These are phyloP conservation scores for Triticum aestivum DNA, from an alignment of 176 grass and related monocot genomes.

Conservation along the genomic window IWGSC_CS_RefSeq_v2.1 NC_057799.1:30596112-30596611, in stretches of 20 bases:
- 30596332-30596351: conserved; percentile 94
- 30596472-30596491: conserved; percentile 87
- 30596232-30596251: conserved; percentile 99
- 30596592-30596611: conserved; percentile 89
- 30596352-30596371: conserved; percentile 73
- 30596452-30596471: conserved; percentile 97
- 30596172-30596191: conserved; percentile 93
- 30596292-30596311: conserved; percentile 61
- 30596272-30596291: conserved; percentile 98
- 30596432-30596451: conserved; percentile 92
- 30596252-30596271: conserved; percentile 90
- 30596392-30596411: conserved; percentile 91
- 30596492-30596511: conserved; percentile 98
- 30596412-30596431: conserved; percentile 87
- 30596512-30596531: conserved; percentile 99
- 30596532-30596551: conserved; percentile 97
- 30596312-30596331: conserved; percentile 80
- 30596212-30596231: conserved; percentile 95
- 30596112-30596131: conserved; percentile 83
- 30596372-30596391: conserved; percentile 72
- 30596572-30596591: conserved; percentile 88
- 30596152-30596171: conserved; percentile 94
- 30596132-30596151: conserved; percentile 88
- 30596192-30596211: conserved; percentile 93
- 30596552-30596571: conserved; percentile 95